Evolutionary conservation across 768 basidiomycete species (phyloP), one percentile per base, ranked within the genome.

Genomic region (Cystoderma amianthinum): DNA sequence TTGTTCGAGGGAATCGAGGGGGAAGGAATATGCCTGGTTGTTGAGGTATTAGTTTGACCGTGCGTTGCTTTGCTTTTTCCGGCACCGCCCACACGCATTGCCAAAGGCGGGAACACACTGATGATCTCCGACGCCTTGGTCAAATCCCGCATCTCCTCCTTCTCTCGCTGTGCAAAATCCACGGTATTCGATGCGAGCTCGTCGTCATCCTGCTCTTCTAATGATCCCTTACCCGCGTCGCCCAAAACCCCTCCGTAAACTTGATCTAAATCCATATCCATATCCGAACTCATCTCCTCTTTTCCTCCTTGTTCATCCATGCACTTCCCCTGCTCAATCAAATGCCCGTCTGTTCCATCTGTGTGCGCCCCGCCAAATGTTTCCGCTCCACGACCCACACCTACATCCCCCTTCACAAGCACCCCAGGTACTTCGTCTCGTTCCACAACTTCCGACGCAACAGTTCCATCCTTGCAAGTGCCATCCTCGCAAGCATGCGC

Each of bases 121-220:
- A 84, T 65, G 40, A 94, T 90, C 63, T 89, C 86, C 16, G 77
- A 82, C 5, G 89, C 86, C 44, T 78, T 73, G 0, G 92, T 95
- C 41, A 94, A 65, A 54, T 87, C 85, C 10, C 85, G 69, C 88
- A 93, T 94, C 66, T 94, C 92, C 46, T 89, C 86, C 60, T 78
- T 78, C 64, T 95, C 91, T 23, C 88, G 71, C 53, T 80, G 74
- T 11, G 86, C 80, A 59, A 93, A 91, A 56, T 89, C 78, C 55
- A 90, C 74, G 21, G 82, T 85, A 55, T 85, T 85, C 3, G 67
- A 65, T 11, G 53, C 50, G 24, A 44, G 33, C n/a, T 48, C 36
- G 24, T 49, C 33, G 6, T 45, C 36, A 32, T 50, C 48, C 30
- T 28, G 25, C n/a, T n/a, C 25, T 28, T 28, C 25, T 7, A n/a